A percentile compares a stretch with the other conserved stretches of the same genome.
These are phyloP conservation scores for Colletotrichum siamense DNA, from an alignment of 2,329 filamentous ascomycete species.

Conservation along the genomic window DNA sequence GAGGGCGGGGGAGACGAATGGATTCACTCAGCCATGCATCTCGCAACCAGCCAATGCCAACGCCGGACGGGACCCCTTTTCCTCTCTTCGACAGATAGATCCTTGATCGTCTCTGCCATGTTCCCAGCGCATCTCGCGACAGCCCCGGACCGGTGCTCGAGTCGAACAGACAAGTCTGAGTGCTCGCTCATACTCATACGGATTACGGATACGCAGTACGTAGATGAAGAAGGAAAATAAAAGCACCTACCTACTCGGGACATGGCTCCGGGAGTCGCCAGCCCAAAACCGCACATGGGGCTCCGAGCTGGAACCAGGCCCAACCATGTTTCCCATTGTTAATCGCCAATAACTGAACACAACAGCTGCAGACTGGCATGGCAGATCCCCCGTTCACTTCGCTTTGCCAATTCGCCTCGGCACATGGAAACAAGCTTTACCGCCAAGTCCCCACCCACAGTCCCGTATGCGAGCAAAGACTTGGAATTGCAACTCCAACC, in stretches of 20 bases:
- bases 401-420: not conserved
- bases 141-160: not conserved
- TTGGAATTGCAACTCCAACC: not conserved
- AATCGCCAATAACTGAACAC: not conserved
- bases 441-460: conserved; percentile 19
- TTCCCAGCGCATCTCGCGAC: not conserved
- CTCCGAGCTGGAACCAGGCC: not conserved
- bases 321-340: not conserved
- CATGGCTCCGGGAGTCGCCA: conserved; percentile 15
- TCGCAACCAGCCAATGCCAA: not conserved
- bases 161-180: not conserved
- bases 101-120: not conserved
- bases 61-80: not conserved
- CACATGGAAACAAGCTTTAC: conserved; percentile 22
- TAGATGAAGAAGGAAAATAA: not conserved
- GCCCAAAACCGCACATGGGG: not conserved
- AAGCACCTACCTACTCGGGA: conserved; percentile 22
- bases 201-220: not conserved
- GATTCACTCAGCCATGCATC: not conserved
- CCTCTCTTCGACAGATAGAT: not conserved
- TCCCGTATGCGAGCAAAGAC: conserved; percentile 1
- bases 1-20: not conserved
- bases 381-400: not conserved
- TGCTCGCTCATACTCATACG: not conserved
- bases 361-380: not conserved